phyloP scores from a whole-genome alignment of 192 early-diverging fungal species.

The Backusella psychrophila region DNA sequence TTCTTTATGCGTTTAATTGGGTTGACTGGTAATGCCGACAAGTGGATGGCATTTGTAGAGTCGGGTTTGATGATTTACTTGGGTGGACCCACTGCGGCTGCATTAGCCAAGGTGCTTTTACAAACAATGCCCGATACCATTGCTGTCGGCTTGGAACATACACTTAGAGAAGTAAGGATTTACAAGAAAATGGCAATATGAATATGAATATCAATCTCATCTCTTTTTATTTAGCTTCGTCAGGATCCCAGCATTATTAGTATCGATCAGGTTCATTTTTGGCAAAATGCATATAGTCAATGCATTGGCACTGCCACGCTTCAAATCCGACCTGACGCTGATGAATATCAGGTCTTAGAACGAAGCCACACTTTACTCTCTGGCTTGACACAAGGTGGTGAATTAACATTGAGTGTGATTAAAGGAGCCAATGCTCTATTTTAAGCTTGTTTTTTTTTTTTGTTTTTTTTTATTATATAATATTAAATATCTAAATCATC shows the following conservation, averaged over 20 bases:
- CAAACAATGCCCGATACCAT: slow-evolving; percentile 50
- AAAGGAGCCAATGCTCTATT: neutral
- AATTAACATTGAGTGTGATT: slow-evolving; percentile 2
- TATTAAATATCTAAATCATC: slow-evolving; percentile 84
- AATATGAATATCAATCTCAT: neutral
- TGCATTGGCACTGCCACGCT: slow-evolving; percentile 48
- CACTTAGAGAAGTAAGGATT: slow-evolving; percentile 37
- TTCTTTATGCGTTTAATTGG: slow-evolving; percentile 21
- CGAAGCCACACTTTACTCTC: neutral
- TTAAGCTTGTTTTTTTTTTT: neutral
- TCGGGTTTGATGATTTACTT: slow-evolving; percentile 48
- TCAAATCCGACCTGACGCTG: slow-evolving; percentile 40
- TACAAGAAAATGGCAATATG: too few species aligned
- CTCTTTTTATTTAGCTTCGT: slow-evolving; percentile 22
- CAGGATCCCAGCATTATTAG: slow-evolving; percentile 42
- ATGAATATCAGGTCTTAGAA: slow-evolving; percentile 45
- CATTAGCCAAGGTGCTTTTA: slow-evolving; percentile 48
- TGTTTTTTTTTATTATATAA: neutral
- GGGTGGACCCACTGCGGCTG: slow-evolving; percentile 43
- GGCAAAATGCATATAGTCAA: slow-evolving; percentile 53
- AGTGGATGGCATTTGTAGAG: slow-evolving; percentile 44
- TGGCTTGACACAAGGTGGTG: neutral
- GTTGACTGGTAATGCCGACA: slow-evolving; percentile 32
- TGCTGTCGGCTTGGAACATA: slow-evolving; percentile 37
- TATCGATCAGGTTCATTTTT: slow-evolving; percentile 50